These are phyloP conservation scores for Paramecium sonneborni DNA, from an alignment of 73 alveolate genomes.

Conservation along the genomic window DNA sequence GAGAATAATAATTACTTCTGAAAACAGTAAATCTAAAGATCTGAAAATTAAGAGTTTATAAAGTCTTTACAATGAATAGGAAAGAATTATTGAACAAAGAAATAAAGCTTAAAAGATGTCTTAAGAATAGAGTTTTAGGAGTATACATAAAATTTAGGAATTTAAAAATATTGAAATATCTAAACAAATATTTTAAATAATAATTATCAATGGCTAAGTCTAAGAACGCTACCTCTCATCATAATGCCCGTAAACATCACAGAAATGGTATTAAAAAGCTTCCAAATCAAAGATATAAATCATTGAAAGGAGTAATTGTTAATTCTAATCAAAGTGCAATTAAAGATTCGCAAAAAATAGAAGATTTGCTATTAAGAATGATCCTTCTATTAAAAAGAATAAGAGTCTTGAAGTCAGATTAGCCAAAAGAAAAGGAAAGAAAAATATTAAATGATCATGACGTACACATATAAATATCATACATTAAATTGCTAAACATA, in stretches of 20 bases:
- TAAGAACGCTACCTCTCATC: slow-evolving; percentile 51
- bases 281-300: slow-evolving; percentile 17
- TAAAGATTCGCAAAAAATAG: slow-evolving; percentile 65
- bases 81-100: background rate
- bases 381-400: slow-evolving; percentile 68
- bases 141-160: background rate
- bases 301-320: slow-evolving; percentile 54
- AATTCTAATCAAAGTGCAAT: slow-evolving; percentile 50
- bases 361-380: slow-evolving; percentile 68
- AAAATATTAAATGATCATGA: background rate
- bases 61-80: background rate
- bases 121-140: background rate
- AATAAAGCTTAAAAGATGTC: background rate
- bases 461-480: background rate
- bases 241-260: slow-evolving; percentile 47
- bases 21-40: background rate
- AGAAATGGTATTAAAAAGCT: slow-evolving; percentile 26
- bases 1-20: background rate
- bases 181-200: slow-evolving; percentile 30
- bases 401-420: slow-evolving; percentile 53
- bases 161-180: slow-evolving; percentile 22
- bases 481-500: background rate
- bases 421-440: slow-evolving; percentile 28
- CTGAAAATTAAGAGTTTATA: background rate
- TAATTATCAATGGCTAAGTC: slow-evolving; percentile 60